Percentiles rank a stretch among this genome's conserved stretches.
phyloP scores from a whole-genome alignment of 371 early-diverging fungal species.

The Syncephalis plumigaleata region DNA sequence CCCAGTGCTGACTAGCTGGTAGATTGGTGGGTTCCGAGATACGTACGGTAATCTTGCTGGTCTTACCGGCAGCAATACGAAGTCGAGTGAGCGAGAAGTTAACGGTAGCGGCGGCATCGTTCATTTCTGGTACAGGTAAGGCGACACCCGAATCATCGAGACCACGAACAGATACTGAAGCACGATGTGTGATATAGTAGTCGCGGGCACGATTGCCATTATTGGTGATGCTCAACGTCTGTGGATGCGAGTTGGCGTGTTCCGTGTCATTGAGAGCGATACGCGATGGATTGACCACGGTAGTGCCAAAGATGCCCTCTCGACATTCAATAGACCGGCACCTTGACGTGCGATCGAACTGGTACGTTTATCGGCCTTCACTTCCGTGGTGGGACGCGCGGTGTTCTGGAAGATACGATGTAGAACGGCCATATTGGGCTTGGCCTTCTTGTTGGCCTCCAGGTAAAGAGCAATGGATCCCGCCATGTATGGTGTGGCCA shows the following conservation, averaged over 20 bases:
- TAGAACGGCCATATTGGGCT: conserved; percentile 8
- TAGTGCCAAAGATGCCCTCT: conserved; percentile 31
- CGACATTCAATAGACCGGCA: conserved; percentile 48
- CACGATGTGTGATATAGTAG: conserved; percentile 24
- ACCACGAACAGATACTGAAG: conserved; percentile 23
- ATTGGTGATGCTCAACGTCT: conserved; percentile 30
- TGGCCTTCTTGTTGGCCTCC: conserved; percentile 13
- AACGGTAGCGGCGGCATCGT: conserved; percentile 16
- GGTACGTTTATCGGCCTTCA: conserved; percentile 11
- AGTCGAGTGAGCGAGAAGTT: conserved; percentile 12
- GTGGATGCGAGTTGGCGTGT: conserved; percentile 20
- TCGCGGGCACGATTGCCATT: conserved; percentile 24
- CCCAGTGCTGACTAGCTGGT: not conserved
- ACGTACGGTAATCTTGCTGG: conserved; percentile 15
- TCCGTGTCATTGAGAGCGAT: conserved; percentile 42
- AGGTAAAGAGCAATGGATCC: conserved; percentile 44
- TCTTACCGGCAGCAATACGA: conserved; percentile 20
- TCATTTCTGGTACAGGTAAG: conserved; percentile 9
- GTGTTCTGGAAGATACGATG: conserved; percentile 28
- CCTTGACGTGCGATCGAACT: conserved; percentile 44
- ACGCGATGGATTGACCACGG: conserved; percentile 32
- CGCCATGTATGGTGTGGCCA: conserved; percentile 58
- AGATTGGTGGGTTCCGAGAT: conserved; percentile 18
- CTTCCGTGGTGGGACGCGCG: conserved; percentile 19
- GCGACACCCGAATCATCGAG: conserved; percentile 11